These are phyloP conservation scores for Ceratobasidium sp. DNA, from an alignment of 1,284 basidiomycete species.

Conservation along the genomic window DNA sequence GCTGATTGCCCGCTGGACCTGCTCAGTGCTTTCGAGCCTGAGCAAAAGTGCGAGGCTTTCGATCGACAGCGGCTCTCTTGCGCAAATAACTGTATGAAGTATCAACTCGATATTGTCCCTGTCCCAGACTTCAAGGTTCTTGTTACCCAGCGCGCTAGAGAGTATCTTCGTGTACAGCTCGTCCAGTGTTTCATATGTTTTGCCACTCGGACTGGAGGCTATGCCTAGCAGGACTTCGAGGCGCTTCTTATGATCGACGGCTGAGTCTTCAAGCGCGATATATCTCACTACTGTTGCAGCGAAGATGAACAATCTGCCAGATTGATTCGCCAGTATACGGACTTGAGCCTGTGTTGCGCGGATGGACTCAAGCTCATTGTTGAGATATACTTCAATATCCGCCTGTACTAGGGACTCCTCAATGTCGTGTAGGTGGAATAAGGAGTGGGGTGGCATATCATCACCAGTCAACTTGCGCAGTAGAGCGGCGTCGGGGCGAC, in stretches of 20 bases:
- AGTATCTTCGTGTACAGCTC: conserved; percentile 24
- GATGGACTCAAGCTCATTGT: neutral
- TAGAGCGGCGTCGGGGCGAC: conserved; percentile 22
- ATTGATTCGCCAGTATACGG: neutral
- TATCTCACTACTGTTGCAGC: conserved; percentile 23
- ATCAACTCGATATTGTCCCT: neutral
- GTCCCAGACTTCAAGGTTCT: neutral
- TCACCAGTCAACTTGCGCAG: neutral
- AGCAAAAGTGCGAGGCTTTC: neutral
- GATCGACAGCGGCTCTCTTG: neutral
- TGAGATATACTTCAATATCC: conserved; percentile 24
- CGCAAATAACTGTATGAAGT: neutral
- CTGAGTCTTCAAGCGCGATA: neutral
- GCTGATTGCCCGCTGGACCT: neutral
- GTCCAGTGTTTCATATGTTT: neutral
- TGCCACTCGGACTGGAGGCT: neutral
- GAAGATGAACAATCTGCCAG: conserved; percentile 25
- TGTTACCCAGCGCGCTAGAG: neutral
- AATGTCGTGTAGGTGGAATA: conserved; percentile 19
- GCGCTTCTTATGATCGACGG: neutral
- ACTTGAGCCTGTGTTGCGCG: neutral
- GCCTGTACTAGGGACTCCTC: conserved; percentile 23
- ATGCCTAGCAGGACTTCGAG: neutral
- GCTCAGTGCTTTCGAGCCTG: neutral
- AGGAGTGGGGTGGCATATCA: neutral